Evolutionary conservation across 2,329 filamentous ascomycete species (phyloP), one percentile per base, ranked within the genome.

Genomic region (Emergomyces africanus): DNA sequence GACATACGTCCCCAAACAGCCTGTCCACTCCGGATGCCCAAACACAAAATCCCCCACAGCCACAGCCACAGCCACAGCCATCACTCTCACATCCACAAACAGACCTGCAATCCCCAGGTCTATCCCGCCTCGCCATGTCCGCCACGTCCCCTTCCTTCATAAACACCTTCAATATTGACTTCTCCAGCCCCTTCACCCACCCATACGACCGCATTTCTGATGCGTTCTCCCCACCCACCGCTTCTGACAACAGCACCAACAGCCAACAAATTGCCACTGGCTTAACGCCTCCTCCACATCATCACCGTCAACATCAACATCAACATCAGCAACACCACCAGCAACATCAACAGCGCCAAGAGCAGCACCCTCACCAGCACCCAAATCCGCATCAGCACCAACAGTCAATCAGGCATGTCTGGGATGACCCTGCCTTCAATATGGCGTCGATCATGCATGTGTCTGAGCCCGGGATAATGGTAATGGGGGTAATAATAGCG

Each of bases 391-490:
- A 53, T 23, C 56, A 50, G 49, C 56, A 49, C 48, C 59, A 61
- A 33, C 46, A 41, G 8, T 25, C 28, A 15, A 50, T 30, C 6
- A 37, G 48, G 25, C 59, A 50, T 23, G 39, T 57, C 14, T 60
- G 59, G 59, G 59, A 57, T 23, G 54, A 60, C 28, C 59, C 59
- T 10, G 48, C 58, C 10, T 60, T 60, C 20, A 53, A 57, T 39
- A 9, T 60, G 4, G 41, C 54, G 18, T 57, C 59, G 33, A 56
- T 46, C 1, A 59, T 56, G 57, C 57, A 44, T 5, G 54, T 42
- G 23, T 28, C 37, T 42, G 41, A 56, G 8, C 18, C 54, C 5
- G 54, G n/a, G 30, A 37, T 15, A 8, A 18, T 9, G 37, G n/a
- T 8, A 35, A 20, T 56, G 23, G 23, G 14, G n/a, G 14, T 30